Conservation (phyloP, 108 stramenopile genomes). For the Fragilariopsis cylindrus region DNA sequence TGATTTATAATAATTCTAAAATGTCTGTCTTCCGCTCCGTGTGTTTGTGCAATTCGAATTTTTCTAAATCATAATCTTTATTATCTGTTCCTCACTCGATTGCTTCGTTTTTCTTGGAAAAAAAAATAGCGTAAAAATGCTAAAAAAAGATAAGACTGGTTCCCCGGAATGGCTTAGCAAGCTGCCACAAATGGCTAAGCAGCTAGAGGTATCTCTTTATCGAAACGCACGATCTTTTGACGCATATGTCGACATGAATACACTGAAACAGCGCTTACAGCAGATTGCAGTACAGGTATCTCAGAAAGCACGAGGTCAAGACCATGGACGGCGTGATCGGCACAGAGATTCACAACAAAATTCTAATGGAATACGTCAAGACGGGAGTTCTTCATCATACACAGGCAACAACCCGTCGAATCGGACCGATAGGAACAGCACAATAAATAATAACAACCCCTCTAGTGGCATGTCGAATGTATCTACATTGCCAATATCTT, state of each 20-base stretch:
- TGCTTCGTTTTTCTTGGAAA: not conserved
- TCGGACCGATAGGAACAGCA: conserved; percentile 22
- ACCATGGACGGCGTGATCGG: conserved; percentile 12
- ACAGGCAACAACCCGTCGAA: conserved; percentile 16
- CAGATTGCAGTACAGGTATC: conserved; percentile 88
- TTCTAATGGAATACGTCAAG: conserved; percentile 18
- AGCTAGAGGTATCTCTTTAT: conserved; percentile 93
- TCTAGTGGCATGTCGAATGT: conserved; percentile 13
- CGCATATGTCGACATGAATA: conserved; percentile 83
- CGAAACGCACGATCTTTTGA: conserved; percentile 87
- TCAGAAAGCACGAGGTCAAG: conserved; percentile 49
- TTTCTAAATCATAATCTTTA: not conserved
- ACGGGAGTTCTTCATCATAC: conserved; percentile 2
- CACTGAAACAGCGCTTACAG: conserved; percentile 89
- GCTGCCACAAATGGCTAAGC: conserved; percentile 95
- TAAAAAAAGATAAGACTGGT: conserved; percentile 91
- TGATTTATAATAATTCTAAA: conserved; percentile 5
- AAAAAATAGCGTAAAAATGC: conserved; percentile 77
- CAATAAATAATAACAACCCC: conserved; percentile 13
- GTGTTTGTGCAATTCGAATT: not conserved
- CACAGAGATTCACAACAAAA: conserved; percentile 19
- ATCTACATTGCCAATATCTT: conserved; percentile 10
- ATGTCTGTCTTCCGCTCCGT: not conserved
- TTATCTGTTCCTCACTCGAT: too few relatives aligned
- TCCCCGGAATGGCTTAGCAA: conserved; percentile 88